phyloP scores from a whole-genome alignment of 2,329 filamentous ascomycete species.

The Aspergillus ibericus region DNA sequence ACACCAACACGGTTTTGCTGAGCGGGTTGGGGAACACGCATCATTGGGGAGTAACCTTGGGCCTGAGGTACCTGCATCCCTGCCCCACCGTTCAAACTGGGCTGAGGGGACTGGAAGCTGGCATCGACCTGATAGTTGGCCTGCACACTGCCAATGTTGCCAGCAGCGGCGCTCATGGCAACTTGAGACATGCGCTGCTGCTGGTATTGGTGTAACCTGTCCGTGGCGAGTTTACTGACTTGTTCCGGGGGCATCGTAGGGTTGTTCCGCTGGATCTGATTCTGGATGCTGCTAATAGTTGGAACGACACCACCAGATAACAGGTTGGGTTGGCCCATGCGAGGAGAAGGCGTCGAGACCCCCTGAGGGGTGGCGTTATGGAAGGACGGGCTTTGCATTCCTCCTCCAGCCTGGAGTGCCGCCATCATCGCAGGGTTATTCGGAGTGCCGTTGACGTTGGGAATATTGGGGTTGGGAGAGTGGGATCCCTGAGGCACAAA shows the following conservation, averaged over 20 bases:
- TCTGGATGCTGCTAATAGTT: constrained; percentile 55
- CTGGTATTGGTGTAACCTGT: constrained; percentile 51
- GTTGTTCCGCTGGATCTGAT: constrained; percentile 53
- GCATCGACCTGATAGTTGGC: constrained; percentile 43
- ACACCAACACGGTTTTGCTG: constrained; percentile 43
- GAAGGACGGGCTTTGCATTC: constrained; percentile 47
- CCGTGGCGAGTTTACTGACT: constrained; percentile 53
- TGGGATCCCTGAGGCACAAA: constrained; percentile 43
- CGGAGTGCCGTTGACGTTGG: constrained; percentile 40
- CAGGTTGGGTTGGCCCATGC: constrained; percentile 50
- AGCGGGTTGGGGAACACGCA: constrained; percentile 51
- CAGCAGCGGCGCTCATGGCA: constrained; percentile 53
- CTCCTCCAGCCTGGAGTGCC: constrained; percentile 45
- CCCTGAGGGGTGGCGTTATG: constrained; percentile 40
- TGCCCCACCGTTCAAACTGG: constrained; percentile 35
- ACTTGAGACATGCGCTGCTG: constrained; percentile 52
- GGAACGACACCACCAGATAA: constrained; percentile 56
- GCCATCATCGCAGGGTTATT: constrained; percentile 48
- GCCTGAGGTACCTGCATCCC: constrained; percentile 49
- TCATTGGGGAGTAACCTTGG: constrained; percentile 55
- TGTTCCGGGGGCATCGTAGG: constrained; percentile 56
- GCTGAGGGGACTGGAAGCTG: constrained; percentile 37
- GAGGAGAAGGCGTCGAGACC: constrained; percentile 48
- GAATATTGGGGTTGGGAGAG: constrained; percentile 48
- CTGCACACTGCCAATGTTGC: constrained; percentile 45